Conservation (phyloP, 176 grass and related monocot species). For the Musa itinerans region DNA sequence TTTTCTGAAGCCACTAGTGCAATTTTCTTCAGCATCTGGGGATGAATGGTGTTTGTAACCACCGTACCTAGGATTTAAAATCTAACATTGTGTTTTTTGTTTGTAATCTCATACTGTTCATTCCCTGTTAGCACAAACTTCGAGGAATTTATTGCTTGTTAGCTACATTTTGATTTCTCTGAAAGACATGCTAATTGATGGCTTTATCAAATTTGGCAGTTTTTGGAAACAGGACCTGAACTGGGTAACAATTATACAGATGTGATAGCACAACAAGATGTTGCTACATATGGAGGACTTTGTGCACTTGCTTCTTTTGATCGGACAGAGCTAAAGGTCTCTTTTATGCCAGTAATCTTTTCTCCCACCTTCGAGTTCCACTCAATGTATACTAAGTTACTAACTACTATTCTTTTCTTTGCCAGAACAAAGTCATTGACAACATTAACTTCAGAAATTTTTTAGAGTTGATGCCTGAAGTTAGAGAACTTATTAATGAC, state of each 20-base stretch:
- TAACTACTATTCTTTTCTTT: conserved; percentile 22
- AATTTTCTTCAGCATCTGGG: not conserved
- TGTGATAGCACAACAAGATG: conserved; percentile 93
- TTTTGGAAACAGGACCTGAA: conserved; percentile 88
- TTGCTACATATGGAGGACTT: conserved; percentile 89
- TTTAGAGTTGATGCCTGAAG: conserved; percentile 96
- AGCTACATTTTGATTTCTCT: not conserved
- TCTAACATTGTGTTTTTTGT: not conserved
- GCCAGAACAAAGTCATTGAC: conserved; percentile 87
- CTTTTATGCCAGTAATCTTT: not conserved
- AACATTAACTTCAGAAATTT: conserved; percentile 93
- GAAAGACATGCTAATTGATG: not conserved
- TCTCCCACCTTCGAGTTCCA: not conserved
- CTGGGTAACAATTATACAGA: conserved; percentile 86
- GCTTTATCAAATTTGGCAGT: conserved; percentile 27
- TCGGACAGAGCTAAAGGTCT: conserved; percentile 92
- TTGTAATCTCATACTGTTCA: not conserved
- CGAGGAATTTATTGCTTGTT: not conserved
- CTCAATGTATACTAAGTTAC: not conserved
- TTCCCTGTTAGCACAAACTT: not conserved
- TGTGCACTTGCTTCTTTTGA: conserved; percentile 98
- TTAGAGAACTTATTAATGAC: conserved; percentile 93
- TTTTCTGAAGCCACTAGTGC: not conserved
- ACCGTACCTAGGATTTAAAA: not conserved
- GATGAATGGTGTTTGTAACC: not conserved